Evolutionary conservation across 768 basidiomycete genomes (phyloP).

Genomic region (Mycena olivaceomarginata): DNA sequence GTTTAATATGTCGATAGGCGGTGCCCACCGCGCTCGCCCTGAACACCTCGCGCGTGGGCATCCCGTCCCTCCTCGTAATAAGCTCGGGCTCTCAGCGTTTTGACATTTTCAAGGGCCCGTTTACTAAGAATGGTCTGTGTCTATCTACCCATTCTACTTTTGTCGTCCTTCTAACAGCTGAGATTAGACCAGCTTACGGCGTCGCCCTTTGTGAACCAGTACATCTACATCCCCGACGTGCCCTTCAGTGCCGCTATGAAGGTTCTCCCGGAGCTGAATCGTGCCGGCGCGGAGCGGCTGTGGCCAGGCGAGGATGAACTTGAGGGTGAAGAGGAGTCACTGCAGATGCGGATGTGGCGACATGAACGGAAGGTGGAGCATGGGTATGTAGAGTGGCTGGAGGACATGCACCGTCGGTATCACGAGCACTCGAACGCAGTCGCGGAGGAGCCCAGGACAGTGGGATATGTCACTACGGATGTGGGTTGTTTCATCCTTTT

Average conservation of each 20-base stretch:
- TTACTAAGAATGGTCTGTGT: constrained; percentile 66
- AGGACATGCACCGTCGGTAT: constrained; percentile 57
- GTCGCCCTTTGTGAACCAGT: constrained; percentile 70
- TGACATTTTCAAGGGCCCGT: constrained; percentile 69
- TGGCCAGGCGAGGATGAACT: constrained; percentile 23
- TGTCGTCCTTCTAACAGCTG: background rate
- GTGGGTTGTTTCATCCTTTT: constrained; percentile 14
- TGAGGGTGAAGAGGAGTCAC: constrained; percentile 20
- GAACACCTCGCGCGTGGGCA: constrained; percentile 65
- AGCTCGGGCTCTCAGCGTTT: constrained; percentile 69
- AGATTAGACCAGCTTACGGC: constrained; percentile 71
- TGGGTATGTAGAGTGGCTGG: constrained; percentile 62
- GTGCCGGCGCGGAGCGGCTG: constrained; percentile 37
- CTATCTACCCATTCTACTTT: background rate
- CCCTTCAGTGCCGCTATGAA: constrained; percentile 59
- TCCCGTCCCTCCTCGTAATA: constrained; percentile 66
- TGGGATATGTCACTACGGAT: constrained; percentile 74
- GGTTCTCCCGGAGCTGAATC: constrained; percentile 59
- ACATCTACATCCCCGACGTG: constrained; percentile 68
- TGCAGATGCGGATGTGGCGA: constrained; percentile 24
- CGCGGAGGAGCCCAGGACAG: constrained; percentile 57
- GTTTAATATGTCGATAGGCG: constrained; percentile 47
- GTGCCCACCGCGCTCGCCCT: constrained; percentile 62
- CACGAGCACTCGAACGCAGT: constrained; percentile 46
- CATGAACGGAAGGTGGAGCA: constrained; percentile 61